Evolutionary conservation across 83 land plant genomes (phyloP), one percentile per base, ranked within the genome.

Genomic region (Picea abies): DNA sequence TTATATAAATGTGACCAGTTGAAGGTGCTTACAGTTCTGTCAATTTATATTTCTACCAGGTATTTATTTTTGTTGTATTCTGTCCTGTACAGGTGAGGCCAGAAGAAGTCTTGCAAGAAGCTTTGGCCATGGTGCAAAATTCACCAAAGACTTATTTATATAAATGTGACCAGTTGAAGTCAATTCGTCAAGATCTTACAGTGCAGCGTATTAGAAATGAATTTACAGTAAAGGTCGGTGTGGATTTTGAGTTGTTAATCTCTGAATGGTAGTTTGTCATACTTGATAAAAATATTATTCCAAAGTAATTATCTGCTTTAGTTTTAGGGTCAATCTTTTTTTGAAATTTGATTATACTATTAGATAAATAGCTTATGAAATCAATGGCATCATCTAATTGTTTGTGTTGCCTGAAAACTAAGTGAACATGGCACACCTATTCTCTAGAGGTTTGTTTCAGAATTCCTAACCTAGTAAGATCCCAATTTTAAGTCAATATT

Each of bases 1-100:
- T 89, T 97, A 71, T 97, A 94, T 82, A 97, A 91, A 84, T 97
- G 98, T 84, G 99, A 97, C 87, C 99, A 97, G 88, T 89, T 97
- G 82, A 97, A 97, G 56, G 10, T 52, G 14, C 47, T 44, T 52
- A 52, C 56, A 52, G 14, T 52, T 52, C 78, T 29, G n/a, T 37
- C 26, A 76, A 20, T 37, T 37, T 63, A 64, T 37, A 65, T 23
- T 79, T 81, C 26, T 80, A 29, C 26, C 8, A n/a, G 16, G 52
- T 41, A 39, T 71, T 32, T 82, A 86, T 76, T 44, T 66, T 69
- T 0, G 78, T 62, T 56, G 10, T 26, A 37, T 66, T 29, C 44
- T 78, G 35, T 85, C 63, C 37, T 41, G 39, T 83, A 63, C 92
- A 96, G 99, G 99, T 97, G 41, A 91, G 99, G 68, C 99, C 99